Percentiles rank a stretch among this genome's conserved stretches.
Evolutionary conservation across 495 filamentous ascomycete species (phyloP).

Genomic region (Annulohypoxylon bovei): DNA sequence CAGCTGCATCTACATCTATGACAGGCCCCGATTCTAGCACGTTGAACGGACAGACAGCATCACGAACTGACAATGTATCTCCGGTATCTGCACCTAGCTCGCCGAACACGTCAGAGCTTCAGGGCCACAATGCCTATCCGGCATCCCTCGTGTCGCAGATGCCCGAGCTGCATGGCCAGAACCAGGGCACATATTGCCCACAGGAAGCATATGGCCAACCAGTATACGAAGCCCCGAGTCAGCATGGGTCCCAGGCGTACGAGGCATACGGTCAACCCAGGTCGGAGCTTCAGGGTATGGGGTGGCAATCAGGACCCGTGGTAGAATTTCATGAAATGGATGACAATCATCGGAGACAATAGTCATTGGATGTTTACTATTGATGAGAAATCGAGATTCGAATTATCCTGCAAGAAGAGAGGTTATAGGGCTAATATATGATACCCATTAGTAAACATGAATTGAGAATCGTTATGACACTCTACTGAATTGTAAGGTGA

Average conservation of each 20-base stretch:
- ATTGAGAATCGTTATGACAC: too few relatives aligned
- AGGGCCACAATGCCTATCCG: slow-evolving; percentile 39
- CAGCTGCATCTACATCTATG: slow-evolving; percentile 31
- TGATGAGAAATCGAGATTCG: background rate
- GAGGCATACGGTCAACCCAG: slow-evolving; percentile 43
- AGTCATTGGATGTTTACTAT: background rate
- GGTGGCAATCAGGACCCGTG: slow-evolving; percentile 55
- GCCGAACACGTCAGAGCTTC: slow-evolving; percentile 45
- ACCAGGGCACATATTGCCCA: slow-evolving; percentile 11
- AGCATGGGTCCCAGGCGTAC: slow-evolving; percentile 23
- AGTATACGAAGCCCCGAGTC: slow-evolving; percentile 35
- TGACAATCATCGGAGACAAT: slow-evolving; percentile 21
- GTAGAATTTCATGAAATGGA: slow-evolving; percentile 54
- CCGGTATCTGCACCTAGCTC: slow-evolving; percentile 49
- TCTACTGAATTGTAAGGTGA: too few relatives aligned
- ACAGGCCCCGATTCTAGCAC: slow-evolving; percentile 46
- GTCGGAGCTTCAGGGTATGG: slow-evolving; percentile 41
- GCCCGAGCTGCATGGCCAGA: slow-evolving; percentile 46
- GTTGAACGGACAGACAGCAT: slow-evolving; percentile 33
- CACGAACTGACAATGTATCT: slow-evolving; percentile 48
- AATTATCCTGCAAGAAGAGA: background rate
- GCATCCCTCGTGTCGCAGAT: slow-evolving; percentile 24
- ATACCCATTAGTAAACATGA: background rate
- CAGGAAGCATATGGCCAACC: slow-evolving; percentile 38
- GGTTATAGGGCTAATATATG: background rate